These are phyloP conservation scores for Salvia miltiorrhiza DNA, from an alignment of 257 asterid species.

Conservation along the genomic window DNA sequence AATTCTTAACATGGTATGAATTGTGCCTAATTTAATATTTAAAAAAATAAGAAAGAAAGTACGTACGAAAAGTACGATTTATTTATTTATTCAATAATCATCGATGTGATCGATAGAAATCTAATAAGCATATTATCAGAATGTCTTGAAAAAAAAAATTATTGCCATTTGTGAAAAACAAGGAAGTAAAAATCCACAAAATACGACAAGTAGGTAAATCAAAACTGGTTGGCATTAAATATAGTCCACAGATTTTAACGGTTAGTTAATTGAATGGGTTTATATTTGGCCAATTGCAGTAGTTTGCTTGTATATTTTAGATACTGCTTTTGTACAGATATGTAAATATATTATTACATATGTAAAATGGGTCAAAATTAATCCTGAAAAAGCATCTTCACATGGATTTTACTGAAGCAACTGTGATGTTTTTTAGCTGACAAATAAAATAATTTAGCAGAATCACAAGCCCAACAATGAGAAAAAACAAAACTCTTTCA, in stretches of 20 bases:
- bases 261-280: neutral
- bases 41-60: neutral
- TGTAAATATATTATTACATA: neutral
- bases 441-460: slow-evolving; percentile 13
- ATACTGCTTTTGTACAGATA: neutral
- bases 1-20: neutral
- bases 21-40: neutral
- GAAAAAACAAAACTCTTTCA: slow-evolving; percentile 5
- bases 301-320: neutral
- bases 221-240: neutral
- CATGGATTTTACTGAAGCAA: slow-evolving; percentile 22
- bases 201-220: neutral
- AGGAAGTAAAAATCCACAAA: neutral
- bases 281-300: neutral
- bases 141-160: neutral
- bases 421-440: slow-evolving; percentile 7
- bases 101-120: neutral
- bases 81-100: neutral
- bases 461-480: slow-evolving; percentile 33
- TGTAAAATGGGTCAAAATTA: slow-evolving; percentile 17
- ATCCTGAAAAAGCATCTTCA: slow-evolving; percentile 12
- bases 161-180: neutral
- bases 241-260: neutral
- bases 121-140: neutral
- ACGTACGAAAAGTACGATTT: neutral